Evolutionary conservation across 345 rosid genomes (phyloP), one percentile per base, ranked within the genome.

Genomic region (Citrus sp.): DNA sequence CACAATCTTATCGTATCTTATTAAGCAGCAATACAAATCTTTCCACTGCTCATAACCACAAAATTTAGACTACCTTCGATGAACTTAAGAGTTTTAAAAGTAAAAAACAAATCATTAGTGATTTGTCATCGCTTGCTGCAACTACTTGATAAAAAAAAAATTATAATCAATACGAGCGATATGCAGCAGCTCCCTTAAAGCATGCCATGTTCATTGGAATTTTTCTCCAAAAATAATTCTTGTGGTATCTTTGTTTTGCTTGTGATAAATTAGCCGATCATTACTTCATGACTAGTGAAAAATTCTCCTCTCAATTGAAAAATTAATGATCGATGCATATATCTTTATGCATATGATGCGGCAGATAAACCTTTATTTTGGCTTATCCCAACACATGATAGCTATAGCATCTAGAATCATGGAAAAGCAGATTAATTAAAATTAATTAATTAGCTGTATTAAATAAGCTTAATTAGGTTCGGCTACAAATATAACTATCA

Each of bases 1-100:
- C 12, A 75, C 49, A 75, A 75, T 75, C 78, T 62, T 63, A 63
- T 49, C 78, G 70, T 75, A 64, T 75, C 78, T 75, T 42, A 70
- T 42, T 74, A 24, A 28, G 22, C 42, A 42, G 69, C 40, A 62
- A 46, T 13, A 46, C 13, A 46, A 46, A 46, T 18, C 12, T 19
- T 19, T 46, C n/a, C 62, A 63, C 66, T 60, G 40, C 63, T 73
- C 32, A 19, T 46, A 1, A 24, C 77, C 16, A 63, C 30, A 63
- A 4, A 61, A 62, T 46, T 27, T 75, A 42, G 70, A 28, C 68
- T 9, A 74, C 18, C 32, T 75, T 75, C 60, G 24, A 75, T 64
- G 40, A 75, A 75, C 70, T 66, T 16, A 9, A 30, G 22, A 59
- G 28, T 22, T 9, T 49, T 49, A 5, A 51, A 38, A 64, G 6